Percentiles rank a stretch among this genome's conserved stretches.
These are phyloP conservation scores for Glutinoglossum americanum DNA, from an alignment of 495 filamentous ascomycete species.

Conservation along the genomic window DNA sequence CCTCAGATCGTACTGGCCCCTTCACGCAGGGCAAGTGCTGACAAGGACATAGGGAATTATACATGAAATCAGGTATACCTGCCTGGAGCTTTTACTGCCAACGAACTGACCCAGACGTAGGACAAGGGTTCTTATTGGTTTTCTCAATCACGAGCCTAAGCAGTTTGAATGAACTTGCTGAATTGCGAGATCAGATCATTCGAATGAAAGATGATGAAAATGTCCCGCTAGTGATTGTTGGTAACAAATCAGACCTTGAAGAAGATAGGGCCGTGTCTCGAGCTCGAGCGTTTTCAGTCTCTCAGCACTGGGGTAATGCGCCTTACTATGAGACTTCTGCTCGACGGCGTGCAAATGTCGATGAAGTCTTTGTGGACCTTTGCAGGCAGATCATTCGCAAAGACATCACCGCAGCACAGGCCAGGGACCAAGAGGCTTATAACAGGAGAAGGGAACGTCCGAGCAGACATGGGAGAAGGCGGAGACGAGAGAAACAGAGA, in stretches of 20 bases:
- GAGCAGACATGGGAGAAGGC: neutral
- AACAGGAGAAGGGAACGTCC: slow-evolving; percentile 1
- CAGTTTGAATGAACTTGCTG: slow-evolving; percentile 67
- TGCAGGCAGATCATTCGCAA: slow-evolving; percentile 78
- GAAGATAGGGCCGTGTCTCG: slow-evolving; percentile 73
- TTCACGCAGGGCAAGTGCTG: slow-evolving; percentile 7
- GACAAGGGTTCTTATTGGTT: slow-evolving; percentile 91
- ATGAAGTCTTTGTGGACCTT: slow-evolving; percentile 86
- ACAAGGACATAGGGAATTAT: slow-evolving; percentile 45
- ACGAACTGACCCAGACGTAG: slow-evolving; percentile 18
- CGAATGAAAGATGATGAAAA: slow-evolving; percentile 89
- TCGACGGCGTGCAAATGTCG: slow-evolving; percentile 66
- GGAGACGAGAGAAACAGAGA: neutral
- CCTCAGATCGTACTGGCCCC: slow-evolving; percentile 3
- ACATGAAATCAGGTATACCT: slow-evolving; percentile 53
- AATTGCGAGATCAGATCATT: slow-evolving; percentile 85
- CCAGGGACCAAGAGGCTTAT: neutral
- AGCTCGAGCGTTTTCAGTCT: slow-evolving; percentile 64
- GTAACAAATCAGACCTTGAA: slow-evolving; percentile 92
- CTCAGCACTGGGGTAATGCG: slow-evolving; percentile 69
- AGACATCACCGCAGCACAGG: slow-evolving; percentile 18
- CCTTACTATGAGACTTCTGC: slow-evolving; percentile 94
- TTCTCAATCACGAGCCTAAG: slow-evolving; percentile 86
- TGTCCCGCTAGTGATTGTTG: slow-evolving; percentile 86
- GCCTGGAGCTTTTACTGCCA: neutral